Conservation (phyloP, 108 stramenopile genomes). For the Aurantiochytrium sp. region DNA sequence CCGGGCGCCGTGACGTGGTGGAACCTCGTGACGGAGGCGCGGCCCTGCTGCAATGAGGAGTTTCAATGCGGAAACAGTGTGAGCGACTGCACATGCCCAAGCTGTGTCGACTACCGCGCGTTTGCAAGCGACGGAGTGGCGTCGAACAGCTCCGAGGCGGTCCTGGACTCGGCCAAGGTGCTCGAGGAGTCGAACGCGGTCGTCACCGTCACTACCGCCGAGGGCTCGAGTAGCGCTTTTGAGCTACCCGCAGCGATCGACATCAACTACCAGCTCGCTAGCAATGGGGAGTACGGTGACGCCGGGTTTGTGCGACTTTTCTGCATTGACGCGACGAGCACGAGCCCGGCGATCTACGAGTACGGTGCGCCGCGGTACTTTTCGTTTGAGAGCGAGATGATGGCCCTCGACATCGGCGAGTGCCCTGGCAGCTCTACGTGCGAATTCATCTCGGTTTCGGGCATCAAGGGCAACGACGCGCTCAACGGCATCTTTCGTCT, state of each 20-base stretch:
- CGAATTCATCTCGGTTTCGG: not conserved
- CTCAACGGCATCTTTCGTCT: not conserved
- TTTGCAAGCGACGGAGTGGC: not conserved
- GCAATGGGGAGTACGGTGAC: too few species aligned
- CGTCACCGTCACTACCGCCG: not conserved
- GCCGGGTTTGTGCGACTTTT: not conserved
- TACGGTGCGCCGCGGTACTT: conserved; percentile 17
- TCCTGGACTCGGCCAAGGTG: not conserved
- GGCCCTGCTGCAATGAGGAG: conserved; percentile 7
- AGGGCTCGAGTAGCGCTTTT: not conserved
- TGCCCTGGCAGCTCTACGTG: not conserved
- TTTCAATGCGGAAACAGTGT: not conserved
- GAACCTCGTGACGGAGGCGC: not conserved
- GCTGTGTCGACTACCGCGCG: not conserved
- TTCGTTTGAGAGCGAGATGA: not conserved
- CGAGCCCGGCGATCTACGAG: not conserved
- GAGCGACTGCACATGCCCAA: not conserved
- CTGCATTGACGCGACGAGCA: not conserved
- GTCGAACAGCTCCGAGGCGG: not conserved
- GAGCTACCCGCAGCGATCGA: not conserved
- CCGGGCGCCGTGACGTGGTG: not conserved
- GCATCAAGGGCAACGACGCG: not conserved
- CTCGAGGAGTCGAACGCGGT: not conserved
- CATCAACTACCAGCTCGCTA: not conserved
- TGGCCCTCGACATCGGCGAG: not conserved